These are phyloP conservation scores for Cercophora scortea DNA, from an alignment of 495 filamentous ascomycete species.

Conservation along the genomic window DNA sequence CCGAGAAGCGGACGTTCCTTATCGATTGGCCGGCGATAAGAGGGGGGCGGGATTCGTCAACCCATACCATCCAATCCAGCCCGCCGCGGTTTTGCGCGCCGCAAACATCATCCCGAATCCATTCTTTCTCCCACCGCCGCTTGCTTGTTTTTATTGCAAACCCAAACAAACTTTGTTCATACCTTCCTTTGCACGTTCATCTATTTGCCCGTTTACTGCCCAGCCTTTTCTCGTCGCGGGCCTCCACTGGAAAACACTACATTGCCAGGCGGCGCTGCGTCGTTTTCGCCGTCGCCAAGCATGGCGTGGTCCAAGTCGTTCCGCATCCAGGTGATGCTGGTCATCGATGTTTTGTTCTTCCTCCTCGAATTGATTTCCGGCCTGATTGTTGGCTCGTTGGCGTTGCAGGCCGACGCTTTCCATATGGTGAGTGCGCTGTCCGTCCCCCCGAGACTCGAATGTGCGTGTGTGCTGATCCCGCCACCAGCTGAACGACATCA, in stretches of 20 bases:
- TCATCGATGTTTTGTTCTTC: conserved; percentile 85
- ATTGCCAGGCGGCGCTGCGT: neutral
- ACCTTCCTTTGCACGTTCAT: no score
- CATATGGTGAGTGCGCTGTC: conserved; percentile 65
- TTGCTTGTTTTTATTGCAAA: neutral
- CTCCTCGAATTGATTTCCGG: conserved; percentile 79
- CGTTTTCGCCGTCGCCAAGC: neutral
- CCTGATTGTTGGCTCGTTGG: conserved; percentile 80
- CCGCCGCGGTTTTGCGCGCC: no score
- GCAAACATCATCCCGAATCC: neutral
- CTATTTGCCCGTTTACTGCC: no score
- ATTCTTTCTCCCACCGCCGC: neutral
- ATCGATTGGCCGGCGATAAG: no score
- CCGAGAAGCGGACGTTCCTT: no score
- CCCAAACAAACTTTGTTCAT: no score
- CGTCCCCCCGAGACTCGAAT: neutral
- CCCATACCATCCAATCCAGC: no score
- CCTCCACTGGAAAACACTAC: neutral
- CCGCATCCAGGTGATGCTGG: conserved; percentile 86
- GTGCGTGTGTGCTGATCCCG: neutral
- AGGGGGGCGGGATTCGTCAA: no score
- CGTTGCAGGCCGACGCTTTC: conserved; percentile 92
- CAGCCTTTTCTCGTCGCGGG: no score
- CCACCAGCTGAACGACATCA: conserved; percentile 80
- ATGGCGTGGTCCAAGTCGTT: conserved; percentile 93